phyloP scores from a whole-genome alignment of 345 rosid genomes.

The Microcos paniculata region DNA sequence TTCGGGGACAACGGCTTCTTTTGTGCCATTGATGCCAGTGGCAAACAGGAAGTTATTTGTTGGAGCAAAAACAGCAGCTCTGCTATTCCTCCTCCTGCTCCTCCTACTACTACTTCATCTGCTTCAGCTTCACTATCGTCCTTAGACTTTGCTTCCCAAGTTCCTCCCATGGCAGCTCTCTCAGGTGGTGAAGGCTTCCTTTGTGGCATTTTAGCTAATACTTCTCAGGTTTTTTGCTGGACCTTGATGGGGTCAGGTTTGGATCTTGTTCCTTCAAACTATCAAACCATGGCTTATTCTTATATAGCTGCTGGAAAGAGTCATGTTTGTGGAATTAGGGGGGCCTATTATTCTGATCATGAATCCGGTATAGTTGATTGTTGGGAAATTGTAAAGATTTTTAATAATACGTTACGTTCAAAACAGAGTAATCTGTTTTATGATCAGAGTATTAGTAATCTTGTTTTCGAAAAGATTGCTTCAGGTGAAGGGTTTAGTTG shows the following conservation, averaged over 20 bases:
- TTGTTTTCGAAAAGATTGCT: constrained; percentile 54
- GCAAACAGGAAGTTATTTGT: constrained; percentile 74
- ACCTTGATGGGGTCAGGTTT: constrained; percentile 42
- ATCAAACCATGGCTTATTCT: constrained; percentile 57
- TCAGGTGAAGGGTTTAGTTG: constrained; percentile 92
- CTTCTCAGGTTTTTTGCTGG: constrained; percentile 71
- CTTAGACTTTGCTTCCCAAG: constrained; percentile 26
- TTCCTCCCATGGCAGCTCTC: constrained; percentile 64
- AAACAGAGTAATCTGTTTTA: constrained; percentile 34
- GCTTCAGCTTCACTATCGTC: constrained; percentile 27
- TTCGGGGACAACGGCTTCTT: constrained; percentile 72
- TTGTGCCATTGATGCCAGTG: constrained; percentile 88
- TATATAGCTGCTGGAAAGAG: constrained; percentile 78
- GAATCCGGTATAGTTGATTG: constrained; percentile 73
- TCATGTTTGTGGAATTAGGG: constrained; percentile 89
- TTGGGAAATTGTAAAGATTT: constrained; percentile 54
- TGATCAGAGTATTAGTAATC: constrained; percentile 46
- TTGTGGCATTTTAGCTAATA: constrained; percentile 73
- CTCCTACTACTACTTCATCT: constrained; percentile 15
- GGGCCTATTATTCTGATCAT: constrained; percentile 70
- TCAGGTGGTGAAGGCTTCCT: constrained; percentile 81
- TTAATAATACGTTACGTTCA: constrained; percentile 41
- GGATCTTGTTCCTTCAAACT: constrained; percentile 67
- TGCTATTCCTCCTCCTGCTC: constrained; percentile 23
- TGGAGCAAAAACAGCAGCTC: constrained; percentile 67